A percentile compares a stretch with the other conserved stretches of the same genome.
Conservation (phyloP, 495 filamentous ascomycete species). For the Aspergillus baeticus region DNA sequence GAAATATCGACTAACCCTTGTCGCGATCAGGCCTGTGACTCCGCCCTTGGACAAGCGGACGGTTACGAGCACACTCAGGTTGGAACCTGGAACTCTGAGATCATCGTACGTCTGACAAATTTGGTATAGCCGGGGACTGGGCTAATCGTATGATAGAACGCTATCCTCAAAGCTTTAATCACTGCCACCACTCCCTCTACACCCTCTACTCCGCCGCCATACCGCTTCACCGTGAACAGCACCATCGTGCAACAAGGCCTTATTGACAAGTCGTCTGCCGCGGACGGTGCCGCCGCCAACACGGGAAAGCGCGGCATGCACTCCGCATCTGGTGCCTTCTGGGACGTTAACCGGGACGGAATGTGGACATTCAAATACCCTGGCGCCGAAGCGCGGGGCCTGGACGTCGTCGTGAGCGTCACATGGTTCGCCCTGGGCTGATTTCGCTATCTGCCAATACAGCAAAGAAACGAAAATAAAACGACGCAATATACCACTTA, state of each 20-base stretch:
- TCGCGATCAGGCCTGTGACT: conserved; percentile 72
- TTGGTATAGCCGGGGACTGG: no score
- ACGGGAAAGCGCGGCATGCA: conserved; percentile 92
- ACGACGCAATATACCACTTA: conserved; percentile 14
- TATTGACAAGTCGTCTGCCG: conserved; percentile 42
- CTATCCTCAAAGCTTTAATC: conserved; percentile 81
- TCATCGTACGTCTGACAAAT: conserved; percentile 80
- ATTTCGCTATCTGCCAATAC: not conserved
- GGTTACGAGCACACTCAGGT: conserved; percentile 82
- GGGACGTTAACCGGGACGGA: conserved; percentile 95
- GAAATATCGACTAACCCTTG: not conserved
- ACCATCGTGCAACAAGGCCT: conserved; percentile 89
- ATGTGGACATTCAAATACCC: conserved; percentile 98
- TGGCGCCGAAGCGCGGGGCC: conserved; percentile 73
- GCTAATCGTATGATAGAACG: conserved; percentile 55
- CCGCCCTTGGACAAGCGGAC: conserved; percentile 64
- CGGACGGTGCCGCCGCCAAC: conserved; percentile 41
- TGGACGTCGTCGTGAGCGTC: conserved; percentile 89
- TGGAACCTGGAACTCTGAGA: conserved; percentile 80
- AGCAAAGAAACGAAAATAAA: conserved; percentile 1
- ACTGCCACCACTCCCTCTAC: conserved; percentile 67
- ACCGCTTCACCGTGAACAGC: conserved; percentile 94
- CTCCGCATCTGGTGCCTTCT: conserved; percentile 89
- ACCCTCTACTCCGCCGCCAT: conserved; percentile 49
- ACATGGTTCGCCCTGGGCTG: conserved; percentile 73